These are phyloP conservation scores for Persicaria maculosa DNA, from an alignment of 148 eudicot species.

Conservation along the genomic window DNA sequence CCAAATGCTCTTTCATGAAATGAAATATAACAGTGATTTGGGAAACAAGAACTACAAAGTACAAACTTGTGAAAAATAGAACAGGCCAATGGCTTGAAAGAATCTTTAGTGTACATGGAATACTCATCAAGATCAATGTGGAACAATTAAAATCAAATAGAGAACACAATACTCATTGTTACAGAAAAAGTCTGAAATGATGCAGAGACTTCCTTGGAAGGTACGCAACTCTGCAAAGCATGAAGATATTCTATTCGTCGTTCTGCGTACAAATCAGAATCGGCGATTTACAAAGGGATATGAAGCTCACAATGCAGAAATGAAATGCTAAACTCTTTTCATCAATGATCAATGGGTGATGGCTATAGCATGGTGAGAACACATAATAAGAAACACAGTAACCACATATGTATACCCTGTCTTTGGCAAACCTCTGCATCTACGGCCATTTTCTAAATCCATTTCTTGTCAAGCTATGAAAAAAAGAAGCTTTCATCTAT, in stretches of 20 bases:
- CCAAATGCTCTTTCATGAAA: no score
- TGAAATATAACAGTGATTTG: no score
- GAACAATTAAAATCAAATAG: no score
- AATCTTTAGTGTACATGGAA: no score
- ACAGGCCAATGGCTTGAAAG: no score
- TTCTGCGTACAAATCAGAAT: background rate
- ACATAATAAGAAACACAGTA: background rate
- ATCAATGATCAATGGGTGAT: background rate
- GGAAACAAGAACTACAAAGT: no score
- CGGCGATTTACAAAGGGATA: conserved; percentile 2
- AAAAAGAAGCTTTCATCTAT: background rate
- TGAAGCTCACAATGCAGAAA: background rate
- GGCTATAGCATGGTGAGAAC: background rate
- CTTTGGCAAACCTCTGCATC: background rate
- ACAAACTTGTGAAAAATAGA: no score
- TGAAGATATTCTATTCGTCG: background rate
- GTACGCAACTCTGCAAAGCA: no score
- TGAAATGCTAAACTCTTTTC: background rate
- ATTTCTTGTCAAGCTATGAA: background rate
- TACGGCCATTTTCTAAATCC: background rate
- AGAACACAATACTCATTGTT: no score
- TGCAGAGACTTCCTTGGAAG: no score
- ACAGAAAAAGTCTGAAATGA: no score
- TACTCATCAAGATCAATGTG: no score
- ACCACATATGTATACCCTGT: background rate